phyloP scores from a whole-genome alignment of 2,329 filamentous ascomycete species.

The Verruconis gallopava region DNA sequence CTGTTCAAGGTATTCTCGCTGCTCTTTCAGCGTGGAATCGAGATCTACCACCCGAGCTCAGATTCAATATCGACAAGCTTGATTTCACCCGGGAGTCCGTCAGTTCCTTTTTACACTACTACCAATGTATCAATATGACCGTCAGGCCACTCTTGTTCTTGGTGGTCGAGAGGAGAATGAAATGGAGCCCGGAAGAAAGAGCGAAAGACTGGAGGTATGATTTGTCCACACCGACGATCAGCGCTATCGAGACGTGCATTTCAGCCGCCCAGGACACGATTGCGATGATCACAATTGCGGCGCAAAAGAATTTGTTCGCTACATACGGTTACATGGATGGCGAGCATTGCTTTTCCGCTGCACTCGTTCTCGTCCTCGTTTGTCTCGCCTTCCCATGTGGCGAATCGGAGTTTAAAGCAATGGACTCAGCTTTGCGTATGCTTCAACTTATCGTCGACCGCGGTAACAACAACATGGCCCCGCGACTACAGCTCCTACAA shows the following conservation, averaged over 20 bases:
- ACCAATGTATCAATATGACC: conserved; percentile 46
- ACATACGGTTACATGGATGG: conserved; percentile 47
- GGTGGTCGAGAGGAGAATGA: conserved; percentile 37
- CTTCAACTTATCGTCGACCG: neutral
- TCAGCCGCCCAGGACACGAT: conserved; percentile 37
- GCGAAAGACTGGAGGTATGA: conserved; percentile 34
- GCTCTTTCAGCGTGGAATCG: conserved; percentile 39
- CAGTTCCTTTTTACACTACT: conserved; percentile 42
- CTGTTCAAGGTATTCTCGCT: conserved; percentile 38
- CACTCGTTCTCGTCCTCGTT: conserved; percentile 42
- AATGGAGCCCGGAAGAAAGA: conserved; percentile 18
- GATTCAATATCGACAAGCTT: conserved; percentile 35
- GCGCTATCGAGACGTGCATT: conserved; percentile 41
- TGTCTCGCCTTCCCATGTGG: conserved; percentile 39
- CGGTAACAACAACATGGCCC: conserved; percentile 8
- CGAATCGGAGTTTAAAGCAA: conserved; percentile 24
- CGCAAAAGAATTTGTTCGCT: conserved; percentile 38
- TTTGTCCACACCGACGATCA: conserved; percentile 35
- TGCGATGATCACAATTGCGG: conserved; percentile 36
- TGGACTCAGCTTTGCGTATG: neutral
- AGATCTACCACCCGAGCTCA: conserved; percentile 34
- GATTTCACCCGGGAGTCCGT: conserved; percentile 34
- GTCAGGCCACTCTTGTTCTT: conserved; percentile 41
- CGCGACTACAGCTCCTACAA: conserved; percentile 13
- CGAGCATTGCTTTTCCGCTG: conserved; percentile 42